phyloP scores from a whole-genome alignment of 2,329 filamentous ascomycete species.

The Coniochaeta sp. region DNA sequence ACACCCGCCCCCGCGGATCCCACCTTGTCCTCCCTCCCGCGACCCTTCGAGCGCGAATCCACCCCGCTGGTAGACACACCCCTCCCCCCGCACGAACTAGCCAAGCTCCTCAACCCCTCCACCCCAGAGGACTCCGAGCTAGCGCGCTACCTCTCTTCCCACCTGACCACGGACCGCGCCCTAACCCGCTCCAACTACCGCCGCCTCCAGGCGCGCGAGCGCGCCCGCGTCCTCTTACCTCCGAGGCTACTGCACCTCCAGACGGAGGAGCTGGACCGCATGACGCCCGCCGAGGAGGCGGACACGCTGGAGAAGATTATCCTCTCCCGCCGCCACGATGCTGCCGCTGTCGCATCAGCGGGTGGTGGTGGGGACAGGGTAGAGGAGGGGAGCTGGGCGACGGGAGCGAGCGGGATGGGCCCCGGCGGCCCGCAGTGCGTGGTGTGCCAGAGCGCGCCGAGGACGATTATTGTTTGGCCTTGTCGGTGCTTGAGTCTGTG shows the following conservation, averaged over 20 bases:
- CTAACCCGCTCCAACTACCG: constrained; percentile 78
- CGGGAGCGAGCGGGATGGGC: constrained; percentile 65
- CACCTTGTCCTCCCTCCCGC: constrained; percentile 11
- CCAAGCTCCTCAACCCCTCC: constrained; percentile 73
- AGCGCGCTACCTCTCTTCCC: constrained; percentile 72
- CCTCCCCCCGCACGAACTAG: constrained; percentile 62
- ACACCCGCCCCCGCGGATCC: constrained; percentile 10
- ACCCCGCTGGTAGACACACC: constrained; percentile 56
- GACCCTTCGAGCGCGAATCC: constrained; percentile 31
- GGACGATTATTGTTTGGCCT: constrained; percentile 92
- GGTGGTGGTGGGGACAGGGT: constrained; percentile 5
- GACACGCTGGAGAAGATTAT: constrained; percentile 54
- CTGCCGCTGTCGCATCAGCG: constrained; percentile 9
- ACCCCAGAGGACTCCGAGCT: constrained; percentile 73
- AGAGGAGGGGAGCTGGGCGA: constrained; percentile 47
- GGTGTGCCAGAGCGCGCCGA: constrained; percentile 79
- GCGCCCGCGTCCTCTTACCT: constrained; percentile 59
- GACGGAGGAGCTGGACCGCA: constrained; percentile 21
- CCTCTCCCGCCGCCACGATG: constrained; percentile 38
- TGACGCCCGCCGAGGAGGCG: constrained; percentile 53
- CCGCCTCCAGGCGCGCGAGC: constrained; percentile 59
- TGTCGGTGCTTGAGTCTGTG: constrained; percentile 91
- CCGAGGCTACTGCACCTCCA: constrained; percentile 22
- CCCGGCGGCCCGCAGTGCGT: constrained; percentile 75
- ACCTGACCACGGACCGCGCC: constrained; percentile 63